These are phyloP conservation scores for Bimuria novae-zelandiae DNA, from an alignment of 2,329 filamentous ascomycete species.

Conservation along the genomic window DNA sequence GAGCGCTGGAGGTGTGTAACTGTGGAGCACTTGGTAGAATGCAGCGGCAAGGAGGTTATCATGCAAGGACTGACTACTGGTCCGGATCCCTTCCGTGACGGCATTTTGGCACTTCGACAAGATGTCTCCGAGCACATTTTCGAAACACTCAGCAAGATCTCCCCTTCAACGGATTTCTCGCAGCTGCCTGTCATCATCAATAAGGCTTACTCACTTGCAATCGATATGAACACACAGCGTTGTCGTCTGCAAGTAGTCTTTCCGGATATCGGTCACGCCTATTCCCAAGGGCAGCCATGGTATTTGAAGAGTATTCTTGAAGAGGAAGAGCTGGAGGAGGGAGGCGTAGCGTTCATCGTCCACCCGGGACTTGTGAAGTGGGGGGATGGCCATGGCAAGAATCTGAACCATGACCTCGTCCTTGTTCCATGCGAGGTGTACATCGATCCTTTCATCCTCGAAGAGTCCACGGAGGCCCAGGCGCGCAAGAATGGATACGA, in stretches of 20 bases:
- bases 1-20: conserved; percentile 22
- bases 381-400: conserved; percentile 28
- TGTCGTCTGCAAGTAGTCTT: conserved; percentile 25
- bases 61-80: neutral
- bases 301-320: too few relatives aligned
- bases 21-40: neutral
- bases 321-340: too few relatives aligned
- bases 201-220: conserved; percentile 18
- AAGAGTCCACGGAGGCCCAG: too few relatives aligned
- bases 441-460: neutral
- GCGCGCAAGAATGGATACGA: too few relatives aligned
- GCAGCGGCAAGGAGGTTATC: neutral
- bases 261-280: conserved; percentile 12
- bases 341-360: conserved; percentile 19
- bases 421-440: conserved; percentile 9
- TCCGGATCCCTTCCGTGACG: too few relatives aligned
- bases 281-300: conserved; percentile 1
- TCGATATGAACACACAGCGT: conserved; percentile 21
- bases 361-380: conserved; percentile 30
- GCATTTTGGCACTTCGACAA: too few relatives aligned
- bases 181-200: conserved; percentile 14
- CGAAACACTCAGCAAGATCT: too few relatives aligned
- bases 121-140: neutral
- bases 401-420: conserved; percentile 21
- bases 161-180: neutral